Percentiles rank a stretch among this genome's conserved stretches.
Conservation (phyloP, 495 filamentous ascomycete genomes). For the Gamarada debralockiae region DNA sequence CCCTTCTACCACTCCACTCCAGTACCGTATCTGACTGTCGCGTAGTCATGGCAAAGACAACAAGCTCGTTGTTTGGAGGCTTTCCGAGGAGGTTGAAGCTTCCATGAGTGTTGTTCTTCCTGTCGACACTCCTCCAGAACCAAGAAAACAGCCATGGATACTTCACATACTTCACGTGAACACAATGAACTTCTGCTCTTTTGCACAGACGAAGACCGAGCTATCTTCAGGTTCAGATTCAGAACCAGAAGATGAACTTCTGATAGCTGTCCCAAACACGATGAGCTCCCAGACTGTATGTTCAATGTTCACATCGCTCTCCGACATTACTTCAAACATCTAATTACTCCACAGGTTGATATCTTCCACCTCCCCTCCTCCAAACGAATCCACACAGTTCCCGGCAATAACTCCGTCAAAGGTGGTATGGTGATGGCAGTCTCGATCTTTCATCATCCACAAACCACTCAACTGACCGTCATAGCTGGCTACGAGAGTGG, state of each 20-base stretch:
- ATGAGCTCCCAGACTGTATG: slow-evolving; percentile 68
- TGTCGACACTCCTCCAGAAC: slow-evolving; percentile 48
- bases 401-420: slow-evolving; percentile 49
- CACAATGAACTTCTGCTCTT: slow-evolving; percentile 93
- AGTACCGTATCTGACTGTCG: slow-evolving; percentile 2
- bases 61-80: slow-evolving; percentile 79
- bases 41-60: slow-evolving; percentile 86
- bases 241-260: slow-evolving; percentile 32
- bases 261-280: slow-evolving; percentile 75
- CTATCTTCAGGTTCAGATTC: neutral
- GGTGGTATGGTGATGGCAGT: slow-evolving; percentile 93
- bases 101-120: slow-evolving; percentile 67
- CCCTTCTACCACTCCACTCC: no score
- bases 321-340: neutral
- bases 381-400: slow-evolving; percentile 61
- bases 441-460: slow-evolving; percentile 47
- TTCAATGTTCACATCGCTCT: neutral
- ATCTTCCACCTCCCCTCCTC: slow-evolving; percentile 81
- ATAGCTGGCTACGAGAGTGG: slow-evolving; percentile 88
- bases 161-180: slow-evolving; percentile 82
- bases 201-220: slow-evolving; percentile 34
- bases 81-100: slow-evolving; percentile 58
- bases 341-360: slow-evolving; percentile 56
- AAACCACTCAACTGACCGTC: slow-evolving; percentile 33
- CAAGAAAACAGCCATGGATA: slow-evolving; percentile 70